Percentiles rank a stretch among this genome's conserved stretches.
Evolutionary conservation across 2,329 filamentous ascomycete species (phyloP).

Genomic region (Cordyceps militaris): DNA sequence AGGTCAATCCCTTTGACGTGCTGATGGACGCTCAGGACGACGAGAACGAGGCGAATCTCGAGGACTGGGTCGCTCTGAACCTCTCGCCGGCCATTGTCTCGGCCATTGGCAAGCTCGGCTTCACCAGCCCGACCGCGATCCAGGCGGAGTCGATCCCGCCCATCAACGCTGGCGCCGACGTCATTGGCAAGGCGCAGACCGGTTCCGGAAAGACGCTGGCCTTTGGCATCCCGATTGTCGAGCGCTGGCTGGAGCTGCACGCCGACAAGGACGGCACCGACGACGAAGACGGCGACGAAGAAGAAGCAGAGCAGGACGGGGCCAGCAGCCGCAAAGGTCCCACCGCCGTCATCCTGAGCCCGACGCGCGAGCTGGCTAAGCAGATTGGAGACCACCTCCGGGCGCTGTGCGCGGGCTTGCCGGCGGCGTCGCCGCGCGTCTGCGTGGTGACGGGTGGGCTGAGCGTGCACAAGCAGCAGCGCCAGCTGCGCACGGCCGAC

Average conservation of each 20-base stretch:
- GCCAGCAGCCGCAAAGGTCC: constrained; percentile 53
- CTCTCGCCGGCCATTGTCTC: constrained; percentile 66
- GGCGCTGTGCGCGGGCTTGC: constrained; percentile 57
- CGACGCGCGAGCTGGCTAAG: constrained; percentile 88
- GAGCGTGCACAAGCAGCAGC: constrained; percentile 90
- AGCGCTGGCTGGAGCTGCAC: constrained; percentile 61
- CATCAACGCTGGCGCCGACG: constrained; percentile 75
- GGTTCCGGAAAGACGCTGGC: constrained; percentile 95
- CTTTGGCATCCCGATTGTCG: constrained; percentile 88
- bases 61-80: constrained; percentile 68
- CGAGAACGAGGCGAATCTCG: constrained; percentile 59
- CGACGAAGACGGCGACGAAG: constrained; percentile 46
- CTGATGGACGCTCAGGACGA: constrained; percentile 48
- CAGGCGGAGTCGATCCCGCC: constrained; percentile 74
- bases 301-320: constrained; percentile 59
- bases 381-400: constrained; percentile 81
- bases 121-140: constrained; percentile 73
- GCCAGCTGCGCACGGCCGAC: constrained; percentile 75
- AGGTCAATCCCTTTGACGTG: constrained; percentile 45
- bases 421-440: constrained; percentile 57
- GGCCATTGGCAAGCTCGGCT: constrained; percentile 71
- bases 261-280: constrained; percentile 28
- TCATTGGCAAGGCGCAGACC: constrained; percentile 92
- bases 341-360: constrained; percentile 75
- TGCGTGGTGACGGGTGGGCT: constrained; percentile 87